Evolutionary conservation across 306 rosid genomes (phyloP), one percentile per base, ranked within the genome.

Genomic region (Senna siamea): DNA sequence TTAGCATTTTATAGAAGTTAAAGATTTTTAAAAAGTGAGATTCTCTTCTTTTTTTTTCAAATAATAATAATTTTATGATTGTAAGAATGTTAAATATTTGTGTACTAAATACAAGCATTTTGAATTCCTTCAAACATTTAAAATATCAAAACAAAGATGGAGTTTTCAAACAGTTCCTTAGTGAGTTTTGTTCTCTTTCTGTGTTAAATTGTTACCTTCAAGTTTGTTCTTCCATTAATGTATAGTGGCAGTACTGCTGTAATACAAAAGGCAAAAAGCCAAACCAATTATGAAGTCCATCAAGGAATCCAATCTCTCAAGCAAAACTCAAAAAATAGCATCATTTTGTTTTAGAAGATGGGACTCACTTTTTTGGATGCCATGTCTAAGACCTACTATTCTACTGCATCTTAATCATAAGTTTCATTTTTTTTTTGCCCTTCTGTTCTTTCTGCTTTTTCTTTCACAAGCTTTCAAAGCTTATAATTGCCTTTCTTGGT

Each of bases 281-380:
- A 77, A 64, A 63, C 56, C 67, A 61, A 73, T 22, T 26, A 76
- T 72, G 78, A 68, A 68, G 71, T 78, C 69, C 66, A 79, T 55
- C 72, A 61, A 82, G 77, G 83, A 85, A 87, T 87, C 87, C 91
- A 82, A 82, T 75, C 87, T 60, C 65, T 50, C 44, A 70, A 81
- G 80, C 78, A 84, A 87, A 87, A 61, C 84, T 74, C 80, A 80
- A 85, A 80, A 80, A 73, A 65, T 62, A 26, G 46, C 73, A 86
- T 90, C 82, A 88, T 86, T 79, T 76, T 76, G 91, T 86, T 90
- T 84, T 70, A 69, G 96, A 90, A 84, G 78, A 84, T 87, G 84
- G 76, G 82, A 48, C 74, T 74, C 70, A 37, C 40, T 37, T 37
- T 37, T 37, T 37, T 2, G 40, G 40, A 37, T 37, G 40, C 40